Base-by-base conservation (phyloP, 306 rosid genomes). In the Acacia crassicarpa region DNA sequence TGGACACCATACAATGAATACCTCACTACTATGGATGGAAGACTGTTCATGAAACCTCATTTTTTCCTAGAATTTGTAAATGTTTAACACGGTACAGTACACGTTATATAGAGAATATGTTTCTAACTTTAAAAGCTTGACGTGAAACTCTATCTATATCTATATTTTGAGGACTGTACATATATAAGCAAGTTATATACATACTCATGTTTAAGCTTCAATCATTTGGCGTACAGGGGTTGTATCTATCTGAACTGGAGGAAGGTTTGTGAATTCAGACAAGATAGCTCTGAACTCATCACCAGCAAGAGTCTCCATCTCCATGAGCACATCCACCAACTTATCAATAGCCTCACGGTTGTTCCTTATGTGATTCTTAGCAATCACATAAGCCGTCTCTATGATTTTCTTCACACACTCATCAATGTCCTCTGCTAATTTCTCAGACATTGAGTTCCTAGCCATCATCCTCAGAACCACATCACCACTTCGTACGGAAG, bases 391-490 rank as follows among this genome's bases (percentile, higher is more conserved):
- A 12, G 92, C 97, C n/a, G 30, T 66, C 13, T 84, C 91, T 54
- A 85, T 79, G 16, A 88, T 88, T 5, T 67, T 68, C 27, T 75
- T 74, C 71, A 93, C 90, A 2, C 91, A 84, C 19, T 74, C 23
- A 81, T 93, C 95, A 56, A 93, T 89, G 32, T 93, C 92, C 81
- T 88, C 89, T 9, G 97, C 94, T 38, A 91, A 89, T 65, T 91
- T 93, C 66, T 93, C 94, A 0, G 97, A 93, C 95, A 88, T 87
- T 40, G 86, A 86, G 85, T 89, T 91, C 69, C 97, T 88, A 1
- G 95, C 95, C 65, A 93, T 22, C 97, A 93, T 87, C 54, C 97
- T 91, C 20, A 93, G 41, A 68, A 91, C 93, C 8, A 93, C 81
- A 75, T 93, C 95, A 80, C 90, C 68, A 78, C 86, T 93, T 68